Evolutionary conservation across 1,284 basidiomycete species (phyloP).

Genomic region (Prillingera fragicola): DNA sequence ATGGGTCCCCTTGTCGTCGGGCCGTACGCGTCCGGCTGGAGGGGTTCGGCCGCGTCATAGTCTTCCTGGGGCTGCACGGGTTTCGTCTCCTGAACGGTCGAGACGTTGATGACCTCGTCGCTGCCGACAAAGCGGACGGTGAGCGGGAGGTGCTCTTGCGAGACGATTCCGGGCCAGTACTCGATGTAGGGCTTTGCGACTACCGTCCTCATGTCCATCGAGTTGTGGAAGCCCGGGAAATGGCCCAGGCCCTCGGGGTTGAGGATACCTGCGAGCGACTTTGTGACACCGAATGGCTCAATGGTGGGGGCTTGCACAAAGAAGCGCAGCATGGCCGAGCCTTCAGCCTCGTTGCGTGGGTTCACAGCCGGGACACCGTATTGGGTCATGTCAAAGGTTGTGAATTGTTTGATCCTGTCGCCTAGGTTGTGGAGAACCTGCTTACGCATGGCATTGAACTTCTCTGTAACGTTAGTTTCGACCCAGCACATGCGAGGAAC

Average conservation of each 20-base stretch:
- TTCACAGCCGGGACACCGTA: conserved; percentile 20
- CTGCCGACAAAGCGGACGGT: conserved; percentile 13
- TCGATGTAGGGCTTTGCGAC: conserved; percentile 11
- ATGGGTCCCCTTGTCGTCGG: conserved; percentile 20
- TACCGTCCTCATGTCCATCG: conserved; percentile 2
- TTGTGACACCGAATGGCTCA: conserved; percentile 13
- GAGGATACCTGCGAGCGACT: conserved; percentile 4
- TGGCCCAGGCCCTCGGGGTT: conserved; percentile 21
- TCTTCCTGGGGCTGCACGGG: conserved; percentile 4
- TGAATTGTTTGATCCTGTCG: conserved; percentile 6
- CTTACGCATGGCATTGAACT: conserved; percentile 20
- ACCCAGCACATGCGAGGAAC: too few species aligned
- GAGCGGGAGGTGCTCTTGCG: conserved; percentile 8
- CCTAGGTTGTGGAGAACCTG: conserved; percentile 15
- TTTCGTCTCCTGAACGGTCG: not conserved
- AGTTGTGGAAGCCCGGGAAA: conserved; percentile 19
- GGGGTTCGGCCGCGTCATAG: conserved; percentile 7
- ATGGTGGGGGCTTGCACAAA: conserved; percentile 19
- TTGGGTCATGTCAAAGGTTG: conserved; percentile 20
- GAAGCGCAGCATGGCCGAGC: conserved; percentile 23
- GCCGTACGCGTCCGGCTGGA: conserved; percentile 6
- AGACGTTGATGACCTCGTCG: conserved; percentile 1
- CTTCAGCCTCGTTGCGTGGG: conserved; percentile 19
- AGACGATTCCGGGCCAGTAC: conserved; percentile 19
- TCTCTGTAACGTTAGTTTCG: too few species aligned